Percentiles rank a stretch among this genome's conserved stretches.
These are phyloP conservation scores for Fagus sylvatica DNA, from an alignment of 306 rosid species.

Conservation along the genomic window DNA sequence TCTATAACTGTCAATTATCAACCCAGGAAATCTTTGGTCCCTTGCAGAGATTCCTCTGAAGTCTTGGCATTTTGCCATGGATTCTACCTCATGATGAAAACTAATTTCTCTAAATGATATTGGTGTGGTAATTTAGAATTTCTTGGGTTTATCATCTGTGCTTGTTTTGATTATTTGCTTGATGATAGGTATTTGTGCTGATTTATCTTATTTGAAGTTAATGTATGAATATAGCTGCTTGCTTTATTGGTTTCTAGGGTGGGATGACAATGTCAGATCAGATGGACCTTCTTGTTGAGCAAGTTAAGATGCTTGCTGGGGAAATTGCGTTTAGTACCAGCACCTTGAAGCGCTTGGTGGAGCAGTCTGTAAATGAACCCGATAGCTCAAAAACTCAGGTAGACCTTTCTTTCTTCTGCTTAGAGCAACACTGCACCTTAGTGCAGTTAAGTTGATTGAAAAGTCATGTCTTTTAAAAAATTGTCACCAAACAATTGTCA, in stretches of 20 bases:
- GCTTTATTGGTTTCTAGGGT: conserved; percentile 47
- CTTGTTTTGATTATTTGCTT: background rate
- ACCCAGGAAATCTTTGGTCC: background rate
- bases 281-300: conserved; percentile 94
- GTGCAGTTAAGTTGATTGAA: conserved; percentile 23
- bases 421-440: conserved; percentile 3
- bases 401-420: conserved; percentile 22
- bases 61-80: background rate
- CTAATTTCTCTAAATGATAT: background rate
- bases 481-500: background rate
- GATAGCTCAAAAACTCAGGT: conserved; percentile 82
- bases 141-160: background rate
- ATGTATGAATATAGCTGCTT: conserved; percentile 20
- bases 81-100: background rate
- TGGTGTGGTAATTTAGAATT: background rate
- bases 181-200: background rate
- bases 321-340: conserved; percentile 96
- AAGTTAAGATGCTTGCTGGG: conserved; percentile 99
- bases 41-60: background rate
- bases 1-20: background rate
- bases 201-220: background rate
- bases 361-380: conserved; percentile 83
- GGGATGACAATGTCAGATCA: conserved; percentile 94
- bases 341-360: conserved; percentile 91
- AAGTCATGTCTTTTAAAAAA: conserved; percentile 1